Conservation (phyloP, 768 basidiomycete genomes). For the Serpula lacrymans region DNA sequence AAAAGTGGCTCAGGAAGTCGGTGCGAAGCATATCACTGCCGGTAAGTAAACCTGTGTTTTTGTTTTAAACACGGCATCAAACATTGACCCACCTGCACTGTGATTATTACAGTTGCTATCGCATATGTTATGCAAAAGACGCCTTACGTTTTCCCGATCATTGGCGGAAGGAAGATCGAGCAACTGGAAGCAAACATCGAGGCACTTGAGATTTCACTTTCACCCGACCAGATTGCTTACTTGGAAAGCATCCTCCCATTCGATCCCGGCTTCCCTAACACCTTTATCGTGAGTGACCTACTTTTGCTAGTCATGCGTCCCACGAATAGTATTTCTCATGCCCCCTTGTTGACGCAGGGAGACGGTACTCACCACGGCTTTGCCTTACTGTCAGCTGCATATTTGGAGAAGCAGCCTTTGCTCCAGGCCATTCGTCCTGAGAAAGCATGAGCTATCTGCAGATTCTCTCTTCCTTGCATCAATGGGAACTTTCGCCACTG, state of each 20-base stretch:
- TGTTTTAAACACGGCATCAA: background rate
- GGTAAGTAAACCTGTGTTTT: conserved; percentile 39
- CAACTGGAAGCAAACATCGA: conserved; percentile 49
- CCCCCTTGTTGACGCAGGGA: conserved; percentile 4
- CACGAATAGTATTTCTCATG: background rate
- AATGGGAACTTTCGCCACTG: conserved; percentile 1
- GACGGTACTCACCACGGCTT: conserved; percentile 2
- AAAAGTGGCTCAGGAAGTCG: conserved; percentile 48
- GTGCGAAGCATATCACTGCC: conserved; percentile 43
- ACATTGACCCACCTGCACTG: conserved; percentile 9
- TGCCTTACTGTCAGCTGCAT: background rate
- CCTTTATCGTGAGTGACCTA: conserved; percentile 21
- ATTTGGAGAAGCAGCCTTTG: background rate
- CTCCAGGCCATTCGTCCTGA: background rate
- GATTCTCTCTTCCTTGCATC: background rate
- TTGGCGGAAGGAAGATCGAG: conserved; percentile 51
- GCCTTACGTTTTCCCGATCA: conserved; percentile 48
- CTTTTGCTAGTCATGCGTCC: background rate
- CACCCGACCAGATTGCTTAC: conserved; percentile 40
- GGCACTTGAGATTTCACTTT: conserved; percentile 45
- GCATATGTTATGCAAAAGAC: conserved; percentile 55
- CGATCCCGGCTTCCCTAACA: conserved; percentile 43
- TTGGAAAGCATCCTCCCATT: conserved; percentile 43
- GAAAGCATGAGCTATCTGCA: background rate
- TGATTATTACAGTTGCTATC: conserved; percentile 31